phyloP scores from a whole-genome alignment of 1,139 yeast species.

The Taphrina deformans region DNA sequence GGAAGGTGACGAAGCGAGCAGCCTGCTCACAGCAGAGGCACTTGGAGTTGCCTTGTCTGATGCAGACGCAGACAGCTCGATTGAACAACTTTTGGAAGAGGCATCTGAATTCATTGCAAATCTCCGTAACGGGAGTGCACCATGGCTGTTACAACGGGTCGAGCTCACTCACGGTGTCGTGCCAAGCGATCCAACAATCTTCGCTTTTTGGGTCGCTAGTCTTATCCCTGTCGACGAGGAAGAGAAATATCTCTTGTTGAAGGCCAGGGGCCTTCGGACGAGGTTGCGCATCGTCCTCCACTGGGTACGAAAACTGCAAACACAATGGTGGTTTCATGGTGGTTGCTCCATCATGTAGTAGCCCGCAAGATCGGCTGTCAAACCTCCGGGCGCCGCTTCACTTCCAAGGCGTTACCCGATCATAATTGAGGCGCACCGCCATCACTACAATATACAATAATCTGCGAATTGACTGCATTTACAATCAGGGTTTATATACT shows the following conservation, averaged over 20 bases:
- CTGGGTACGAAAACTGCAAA: constrained; percentile 32
- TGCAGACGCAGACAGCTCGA: constrained; percentile 14
- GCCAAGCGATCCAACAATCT: constrained; percentile 25
- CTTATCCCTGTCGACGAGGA: constrained; percentile 32
- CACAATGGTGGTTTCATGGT: constrained; percentile 31
- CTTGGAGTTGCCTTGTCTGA: constrained; percentile 5
- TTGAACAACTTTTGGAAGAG: constrained; percentile 9
- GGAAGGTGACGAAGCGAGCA: constrained; percentile 8
- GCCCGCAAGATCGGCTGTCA: too few relatives aligned
- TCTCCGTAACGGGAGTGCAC: constrained; percentile 20
- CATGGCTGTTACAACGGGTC: constrained; percentile 23
- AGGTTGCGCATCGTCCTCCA: constrained; percentile 26
- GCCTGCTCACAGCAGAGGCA: constrained; percentile 20
- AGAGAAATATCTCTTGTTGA: constrained; percentile 26
- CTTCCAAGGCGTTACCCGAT: too few relatives aligned
- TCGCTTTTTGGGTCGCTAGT: constrained; percentile 34
- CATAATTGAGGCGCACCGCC: too few relatives aligned
- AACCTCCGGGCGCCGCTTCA: too few relatives aligned
- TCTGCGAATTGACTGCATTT: background rate
- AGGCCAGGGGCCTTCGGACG: constrained; percentile 21
- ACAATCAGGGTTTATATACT: background rate
- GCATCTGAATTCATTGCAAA: constrained; percentile 25
- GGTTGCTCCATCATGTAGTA: constrained; percentile 28
- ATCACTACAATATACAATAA: background rate
- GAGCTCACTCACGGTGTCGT: constrained; percentile 29